These are phyloP conservation scores for Leccinum subgranulosum DNA, from an alignment of 768 basidiomycete genomes.

Conservation along the genomic window DNA sequence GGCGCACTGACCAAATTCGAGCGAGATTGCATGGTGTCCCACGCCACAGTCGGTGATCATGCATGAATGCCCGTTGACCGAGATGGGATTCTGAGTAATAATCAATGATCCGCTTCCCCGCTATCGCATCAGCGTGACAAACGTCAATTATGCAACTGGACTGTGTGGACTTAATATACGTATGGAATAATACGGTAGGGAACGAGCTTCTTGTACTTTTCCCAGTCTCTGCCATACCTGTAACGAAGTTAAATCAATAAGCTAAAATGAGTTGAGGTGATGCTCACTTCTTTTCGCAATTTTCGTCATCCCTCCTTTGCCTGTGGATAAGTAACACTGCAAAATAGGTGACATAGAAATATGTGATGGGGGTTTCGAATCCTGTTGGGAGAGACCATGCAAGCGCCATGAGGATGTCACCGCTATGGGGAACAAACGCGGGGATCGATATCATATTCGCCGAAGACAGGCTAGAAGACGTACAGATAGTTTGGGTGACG, in stretches of 20 bases:
- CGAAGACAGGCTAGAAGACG: conserved; percentile 17
- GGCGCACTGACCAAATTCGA: not conserved
- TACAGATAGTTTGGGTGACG: conserved; percentile 92
- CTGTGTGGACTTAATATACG: conserved; percentile 48
- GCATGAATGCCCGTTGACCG: not conserved
- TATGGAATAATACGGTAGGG: conserved; percentile 86
- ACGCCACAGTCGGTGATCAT: not conserved
- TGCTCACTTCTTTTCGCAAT: conserved; percentile 81
- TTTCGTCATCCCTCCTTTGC: conserved; percentile 88
- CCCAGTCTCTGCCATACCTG: conserved; percentile 94
- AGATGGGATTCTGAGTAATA: not conserved
- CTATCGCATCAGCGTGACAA: not conserved
- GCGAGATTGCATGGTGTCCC: not conserved
- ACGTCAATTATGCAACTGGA: not conserved
- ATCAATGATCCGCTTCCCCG: not conserved
- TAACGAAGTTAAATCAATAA: not conserved
- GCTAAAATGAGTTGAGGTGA: not conserved
- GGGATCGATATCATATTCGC: not conserved
- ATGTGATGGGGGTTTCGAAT: conserved; percentile 89
- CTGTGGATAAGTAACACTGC: conserved; percentile 85
- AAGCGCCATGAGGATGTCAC: conserved; percentile 84
- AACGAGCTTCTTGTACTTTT: conserved; percentile 82
- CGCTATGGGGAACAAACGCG: conserved; percentile 38
- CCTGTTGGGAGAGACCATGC: conserved; percentile 95
- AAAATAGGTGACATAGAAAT: conserved; percentile 93